A percentile compares a stretch with the other conserved stretches of the same genome.
Conservation (phyloP, 768 basidiomycete genomes). For the Phlegmacium glaucopus region DNA sequence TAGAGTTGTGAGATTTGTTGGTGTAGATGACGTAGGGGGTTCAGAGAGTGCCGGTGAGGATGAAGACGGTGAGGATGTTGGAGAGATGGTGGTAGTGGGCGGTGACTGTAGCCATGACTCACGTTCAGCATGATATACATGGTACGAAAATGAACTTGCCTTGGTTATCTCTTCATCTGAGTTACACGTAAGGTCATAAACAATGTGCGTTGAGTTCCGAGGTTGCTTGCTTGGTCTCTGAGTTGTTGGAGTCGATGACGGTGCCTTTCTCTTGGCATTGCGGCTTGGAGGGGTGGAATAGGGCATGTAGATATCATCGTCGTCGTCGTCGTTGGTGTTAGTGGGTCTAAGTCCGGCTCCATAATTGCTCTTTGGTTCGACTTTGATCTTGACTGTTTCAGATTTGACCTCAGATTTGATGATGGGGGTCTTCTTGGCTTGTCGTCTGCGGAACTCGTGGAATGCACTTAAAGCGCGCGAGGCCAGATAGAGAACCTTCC, state of each 20-base stretch:
- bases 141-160: not conserved
- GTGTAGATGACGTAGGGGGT: not conserved
- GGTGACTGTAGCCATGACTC: not conserved
- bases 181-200: not conserved
- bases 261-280: not conserved
- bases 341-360: not conserved
- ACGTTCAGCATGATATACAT: not conserved
- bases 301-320: not conserved
- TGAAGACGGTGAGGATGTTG: not conserved
- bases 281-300: not conserved
- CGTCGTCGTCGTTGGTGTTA: not conserved
- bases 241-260: not conserved
- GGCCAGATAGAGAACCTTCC: constrained; percentile 7
- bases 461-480: not conserved
- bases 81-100: not conserved
- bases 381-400: not conserved
- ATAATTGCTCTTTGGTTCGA: not conserved
- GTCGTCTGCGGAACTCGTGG: not conserved
- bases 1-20: not conserved
- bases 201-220: not conserved
- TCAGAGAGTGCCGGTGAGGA: not conserved
- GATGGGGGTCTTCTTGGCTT: not conserved
- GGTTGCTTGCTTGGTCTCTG: not conserved
- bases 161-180: not conserved
- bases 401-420: not conserved